Conservation (phyloP, 1,284 basidiomycete genomes). For the Boletus semigastroideus region DNA sequence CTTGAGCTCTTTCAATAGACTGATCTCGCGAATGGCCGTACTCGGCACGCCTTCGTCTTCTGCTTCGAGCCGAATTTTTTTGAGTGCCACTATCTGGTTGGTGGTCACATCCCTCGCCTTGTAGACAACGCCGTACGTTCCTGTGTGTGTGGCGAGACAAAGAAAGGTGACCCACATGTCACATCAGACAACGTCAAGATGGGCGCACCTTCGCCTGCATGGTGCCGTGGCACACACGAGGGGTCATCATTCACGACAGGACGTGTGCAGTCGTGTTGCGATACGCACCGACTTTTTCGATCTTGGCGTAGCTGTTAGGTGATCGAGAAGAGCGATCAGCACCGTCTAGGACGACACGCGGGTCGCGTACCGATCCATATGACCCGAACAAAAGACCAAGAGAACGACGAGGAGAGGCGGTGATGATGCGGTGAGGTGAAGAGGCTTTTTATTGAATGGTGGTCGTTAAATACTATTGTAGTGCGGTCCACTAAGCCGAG, state of each 20-base stretch:
- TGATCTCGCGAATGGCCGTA: constrained; percentile 97
- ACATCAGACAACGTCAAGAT: neutral
- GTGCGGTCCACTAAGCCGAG: neutral
- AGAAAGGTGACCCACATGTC: neutral
- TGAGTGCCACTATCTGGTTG: constrained; percentile 85
- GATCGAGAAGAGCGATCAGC: constrained; percentile 15
- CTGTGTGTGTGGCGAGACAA: constrained; percentile 42
- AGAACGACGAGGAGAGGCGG: neutral
- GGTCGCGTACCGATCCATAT: constrained; percentile 33
- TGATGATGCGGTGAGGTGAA: neutral
- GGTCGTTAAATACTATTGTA: constrained; percentile 20
- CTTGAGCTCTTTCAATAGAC: constrained; percentile 93
- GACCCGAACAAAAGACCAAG: constrained; percentile 6
- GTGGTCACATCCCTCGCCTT: constrained; percentile 79
- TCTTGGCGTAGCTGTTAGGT: constrained; percentile 56
- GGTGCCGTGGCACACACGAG: constrained; percentile 19
- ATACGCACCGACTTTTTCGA: constrained; percentile 73
- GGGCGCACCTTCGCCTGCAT: constrained; percentile 54
- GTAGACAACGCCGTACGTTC: constrained; percentile 99
- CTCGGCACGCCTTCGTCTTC: constrained; percentile 98
- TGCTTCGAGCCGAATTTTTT: constrained; percentile 98
- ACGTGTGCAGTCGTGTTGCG: constrained; percentile 12
- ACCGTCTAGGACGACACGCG: constrained; percentile 5
- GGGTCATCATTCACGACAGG: constrained; percentile 16
- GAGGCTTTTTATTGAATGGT: constrained; percentile 3